Conservation (phyloP, 1,139 yeast genomes). For the Candida tetrigidarum region DNA sequence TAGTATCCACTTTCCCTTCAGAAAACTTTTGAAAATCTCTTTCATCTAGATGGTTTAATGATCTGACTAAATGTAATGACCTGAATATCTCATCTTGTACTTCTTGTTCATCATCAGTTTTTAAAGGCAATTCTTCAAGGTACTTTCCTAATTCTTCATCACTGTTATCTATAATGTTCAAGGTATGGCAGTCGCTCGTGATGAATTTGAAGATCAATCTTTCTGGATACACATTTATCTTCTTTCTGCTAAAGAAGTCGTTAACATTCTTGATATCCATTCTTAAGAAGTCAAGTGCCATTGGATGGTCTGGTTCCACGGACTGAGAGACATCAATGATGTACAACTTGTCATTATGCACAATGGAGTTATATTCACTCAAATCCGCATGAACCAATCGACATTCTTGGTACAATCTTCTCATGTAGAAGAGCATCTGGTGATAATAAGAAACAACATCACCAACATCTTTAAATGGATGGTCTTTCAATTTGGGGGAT, state of each 20-base stretch:
- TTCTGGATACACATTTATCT: slow-evolving; percentile 81
- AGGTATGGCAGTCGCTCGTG: slow-evolving; percentile 42
- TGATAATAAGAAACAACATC: slow-evolving; percentile 72
- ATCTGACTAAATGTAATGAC: slow-evolving; percentile 80
- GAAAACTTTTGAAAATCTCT: slow-evolving; percentile 84
- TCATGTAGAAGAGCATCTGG: slow-evolving; percentile 81
- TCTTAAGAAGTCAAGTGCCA: slow-evolving; percentile 90
- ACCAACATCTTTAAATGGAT: slow-evolving; percentile 65
- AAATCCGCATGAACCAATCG: slow-evolving; percentile 95
- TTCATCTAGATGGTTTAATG: slow-evolving; percentile 76
- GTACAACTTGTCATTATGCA: slow-evolving; percentile 78
- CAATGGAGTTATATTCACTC: slow-evolving; percentile 91
- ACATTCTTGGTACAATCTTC: slow-evolving; percentile 86
- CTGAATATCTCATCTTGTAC: slow-evolving; percentile 84
- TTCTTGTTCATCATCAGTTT: slow-evolving; percentile 51
- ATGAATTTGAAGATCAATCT: slow-evolving; percentile 79
- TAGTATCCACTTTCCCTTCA: slow-evolving; percentile 79
- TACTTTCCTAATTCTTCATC: slow-evolving; percentile 43
- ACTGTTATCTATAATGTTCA: slow-evolving; percentile 40
- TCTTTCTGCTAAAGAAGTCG: slow-evolving; percentile 74
- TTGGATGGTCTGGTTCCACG: slow-evolving; percentile 98
- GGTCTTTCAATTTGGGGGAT: slow-evolving; percentile 86
- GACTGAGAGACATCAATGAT: slow-evolving; percentile 97
- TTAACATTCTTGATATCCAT: slow-evolving; percentile 98
- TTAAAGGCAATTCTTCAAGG: slow-evolving; percentile 53